A percentile compares a stretch with the other conserved stretches of the same genome.
These are phyloP conservation scores for Lotus japonicus DNA, from an alignment of 306 rosid species.

Conservation along the genomic window DNA sequence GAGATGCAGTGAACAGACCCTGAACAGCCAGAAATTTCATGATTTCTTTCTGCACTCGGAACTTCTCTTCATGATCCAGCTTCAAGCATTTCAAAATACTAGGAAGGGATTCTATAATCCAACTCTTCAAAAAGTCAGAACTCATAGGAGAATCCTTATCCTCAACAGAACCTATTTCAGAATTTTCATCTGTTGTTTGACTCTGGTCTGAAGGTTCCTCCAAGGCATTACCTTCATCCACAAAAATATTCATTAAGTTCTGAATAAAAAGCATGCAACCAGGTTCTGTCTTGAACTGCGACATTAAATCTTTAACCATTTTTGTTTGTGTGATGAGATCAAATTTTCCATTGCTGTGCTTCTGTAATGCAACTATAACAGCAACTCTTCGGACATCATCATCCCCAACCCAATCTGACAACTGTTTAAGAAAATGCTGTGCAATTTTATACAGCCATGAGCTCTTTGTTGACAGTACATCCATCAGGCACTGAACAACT, in stretches of 20 bases:
- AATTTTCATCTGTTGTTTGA: constrained; percentile 95
- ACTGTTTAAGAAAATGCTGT: constrained; percentile 59
- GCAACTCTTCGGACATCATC: constrained; percentile 83
- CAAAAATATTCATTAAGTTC: constrained; percentile 65
- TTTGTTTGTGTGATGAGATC: constrained; percentile 62
- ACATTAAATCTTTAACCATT: constrained; percentile 70
- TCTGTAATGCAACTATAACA: constrained; percentile 83
- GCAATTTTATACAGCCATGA: constrained; percentile 87
- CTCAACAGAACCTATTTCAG: constrained; percentile 80
- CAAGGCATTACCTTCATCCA: constrained; percentile 64
- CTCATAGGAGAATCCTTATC: constrained; percentile 60
- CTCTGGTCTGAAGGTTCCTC: constrained; percentile 99
- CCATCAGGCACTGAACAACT: constrained; percentile 85
- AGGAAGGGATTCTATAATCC: constrained; percentile 91
- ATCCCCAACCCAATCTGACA: constrained; percentile 68
- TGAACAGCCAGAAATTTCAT: constrained; percentile 91
- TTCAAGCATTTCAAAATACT: constrained; percentile 61
- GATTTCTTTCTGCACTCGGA: constrained; percentile 64
- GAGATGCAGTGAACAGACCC: constrained; percentile 87
- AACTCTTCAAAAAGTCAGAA: constrained; percentile 73
- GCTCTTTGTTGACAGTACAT: constrained; percentile 65
- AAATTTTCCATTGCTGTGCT: constrained; percentile 85
- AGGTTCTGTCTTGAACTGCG: constrained; percentile 69
- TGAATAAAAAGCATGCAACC: constrained; percentile 89
- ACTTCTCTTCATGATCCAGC: constrained; percentile 62